Conservation (phyloP, 495 filamentous ascomycete species). For the Xylaria sp. region DNA sequence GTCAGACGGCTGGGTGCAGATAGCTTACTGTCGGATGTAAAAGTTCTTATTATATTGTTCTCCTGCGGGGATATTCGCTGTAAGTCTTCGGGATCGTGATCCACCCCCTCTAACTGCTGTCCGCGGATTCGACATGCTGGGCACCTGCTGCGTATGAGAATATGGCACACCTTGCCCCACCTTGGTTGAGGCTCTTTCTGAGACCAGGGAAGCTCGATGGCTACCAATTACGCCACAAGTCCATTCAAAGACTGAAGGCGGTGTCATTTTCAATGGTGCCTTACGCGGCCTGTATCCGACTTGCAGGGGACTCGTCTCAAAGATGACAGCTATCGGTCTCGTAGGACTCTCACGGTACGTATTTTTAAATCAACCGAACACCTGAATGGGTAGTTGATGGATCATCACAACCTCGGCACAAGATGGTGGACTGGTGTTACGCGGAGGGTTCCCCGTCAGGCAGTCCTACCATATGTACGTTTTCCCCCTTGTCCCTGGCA, state of each 20-base stretch:
- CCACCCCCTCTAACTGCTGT: neutral
- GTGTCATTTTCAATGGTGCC: neutral
- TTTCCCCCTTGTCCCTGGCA: neutral
- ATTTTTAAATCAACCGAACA: too few species aligned
- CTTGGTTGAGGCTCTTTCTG: slow-evolving; percentile 1
- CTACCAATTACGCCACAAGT: neutral
- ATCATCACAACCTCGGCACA: neutral
- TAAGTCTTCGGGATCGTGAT: neutral
- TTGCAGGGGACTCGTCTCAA: neutral
- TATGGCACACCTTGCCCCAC: too few species aligned
- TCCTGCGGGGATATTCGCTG: slow-evolving; percentile 1
- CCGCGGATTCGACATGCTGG: too few species aligned
- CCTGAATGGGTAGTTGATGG: neutral
- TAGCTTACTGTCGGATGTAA: neutral
- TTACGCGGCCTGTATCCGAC: neutral
- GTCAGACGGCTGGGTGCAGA: neutral
- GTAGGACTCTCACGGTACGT: neutral
- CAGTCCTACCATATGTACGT: neutral
- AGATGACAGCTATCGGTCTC: neutral
- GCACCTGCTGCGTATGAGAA: too few species aligned
- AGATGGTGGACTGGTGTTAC: neutral
- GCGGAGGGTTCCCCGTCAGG: neutral
- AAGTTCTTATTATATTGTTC: neutral
- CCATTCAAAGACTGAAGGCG: neutral
- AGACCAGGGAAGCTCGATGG: neutral